Evolutionary conservation across 441 rosid species (phyloP).

Genomic region (Pelargonium myrrhifolium): DNA sequence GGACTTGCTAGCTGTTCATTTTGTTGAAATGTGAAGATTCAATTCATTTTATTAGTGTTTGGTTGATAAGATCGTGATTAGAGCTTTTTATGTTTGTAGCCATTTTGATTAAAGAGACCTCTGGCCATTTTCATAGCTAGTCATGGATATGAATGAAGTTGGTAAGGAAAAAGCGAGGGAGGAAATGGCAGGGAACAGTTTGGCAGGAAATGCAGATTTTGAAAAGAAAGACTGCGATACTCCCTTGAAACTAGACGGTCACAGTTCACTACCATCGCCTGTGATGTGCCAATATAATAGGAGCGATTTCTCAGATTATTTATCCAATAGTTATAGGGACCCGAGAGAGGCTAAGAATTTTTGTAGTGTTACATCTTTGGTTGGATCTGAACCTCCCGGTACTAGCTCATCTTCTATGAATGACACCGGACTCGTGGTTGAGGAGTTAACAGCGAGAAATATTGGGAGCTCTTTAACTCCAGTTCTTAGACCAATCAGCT

Average conservation of each 20-base stretch:
- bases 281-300: constrained; percentile 20
- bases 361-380: constrained; percentile 21
- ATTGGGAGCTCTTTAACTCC: constrained; percentile 26
- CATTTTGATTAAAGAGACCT: not conserved
- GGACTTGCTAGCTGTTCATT: not conserved
- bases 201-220: constrained; percentile 24
- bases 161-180: constrained; percentile 43
- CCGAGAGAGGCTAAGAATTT: constrained; percentile 16
- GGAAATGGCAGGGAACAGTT: constrained; percentile 33
- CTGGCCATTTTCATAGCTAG: constrained; percentile 10
- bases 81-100: not conserved
- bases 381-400: constrained; percentile 24
- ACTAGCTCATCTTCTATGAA: constrained; percentile 21
- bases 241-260: constrained; percentile 34
- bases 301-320: constrained; percentile 32
- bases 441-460: constrained; percentile 37
- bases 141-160: constrained; percentile 17
- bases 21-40: not conserved
- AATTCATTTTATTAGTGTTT: not conserved
- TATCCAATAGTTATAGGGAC: constrained; percentile 23
- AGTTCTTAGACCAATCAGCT: constrained; percentile 21
- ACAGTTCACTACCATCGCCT: constrained; percentile 30
- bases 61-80: not conserved
- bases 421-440: constrained; percentile 29
- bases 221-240: constrained; percentile 28